Evolutionary conservation across 441 rosid genomes (phyloP), one percentile per base, ranked within the genome.

Genomic region (Erodium moschatum): DNA sequence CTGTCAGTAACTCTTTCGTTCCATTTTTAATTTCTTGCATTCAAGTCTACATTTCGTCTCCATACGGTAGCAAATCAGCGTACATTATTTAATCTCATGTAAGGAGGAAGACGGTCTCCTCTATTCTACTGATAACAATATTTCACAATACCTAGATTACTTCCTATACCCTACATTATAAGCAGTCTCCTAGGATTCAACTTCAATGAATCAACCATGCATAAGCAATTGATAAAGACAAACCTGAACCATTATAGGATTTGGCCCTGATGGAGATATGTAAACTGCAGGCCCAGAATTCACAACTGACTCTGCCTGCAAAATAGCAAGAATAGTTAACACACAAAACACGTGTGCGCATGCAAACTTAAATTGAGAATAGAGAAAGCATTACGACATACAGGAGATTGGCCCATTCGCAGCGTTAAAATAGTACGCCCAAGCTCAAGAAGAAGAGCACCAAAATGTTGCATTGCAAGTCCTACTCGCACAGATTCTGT

Each of bases 211-310:
- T 64, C 20, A 24, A 27, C 42, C 31, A 24, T 33, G 20, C 11
- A 64, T 27, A n/a, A 29, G 9, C 66, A 64, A 62, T 42, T 50
- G 44, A 35, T 61, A 58, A 35, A 20, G 20, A 75, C 85, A 66
- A 50, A 92, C 98, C 98, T 95, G 98, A 69, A 86, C 90, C 95
- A 89, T 89, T 62, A 87, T 77, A 38, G 92, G 90, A 81, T 85
- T 89, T 42, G 95, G 90, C 70, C 92, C 90, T 12, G 85, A 77
- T 64, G 90, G 79, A 67, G 89, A 87, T 68, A 87, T 78, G 79
- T 89, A 89, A 68, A 92, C 95, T 58, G 95, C 96, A 68, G 99
- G 96, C 69, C 99, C 98, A 76, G 99, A 76, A 83, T 89, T 85
- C 65, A 92, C 88, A 75, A 83, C 87, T 50, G 90, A 78, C 73